Percentiles rank a stretch among this genome's conserved stretches.
Evolutionary conservation across 78 protist genomes (phyloP).

Genomic region (Dictyostelium firmibasis): DNA sequence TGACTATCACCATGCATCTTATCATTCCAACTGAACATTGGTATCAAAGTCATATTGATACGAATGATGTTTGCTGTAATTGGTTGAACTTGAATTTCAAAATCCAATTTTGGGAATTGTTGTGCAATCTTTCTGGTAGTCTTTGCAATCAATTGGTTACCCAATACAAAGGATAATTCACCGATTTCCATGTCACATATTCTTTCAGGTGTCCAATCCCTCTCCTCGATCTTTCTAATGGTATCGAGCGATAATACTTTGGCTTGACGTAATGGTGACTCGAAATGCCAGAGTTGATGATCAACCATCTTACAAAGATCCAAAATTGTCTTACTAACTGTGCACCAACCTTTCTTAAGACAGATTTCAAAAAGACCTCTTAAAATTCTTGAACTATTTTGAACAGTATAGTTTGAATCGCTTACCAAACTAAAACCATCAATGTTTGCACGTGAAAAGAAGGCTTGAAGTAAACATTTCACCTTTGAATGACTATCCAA

Average conservation of each 20-base stretch:
- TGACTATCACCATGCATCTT: constrained; percentile 84
- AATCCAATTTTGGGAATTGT: constrained; percentile 89
- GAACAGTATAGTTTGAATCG: constrained; percentile 92
- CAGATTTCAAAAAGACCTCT: constrained; percentile 98
- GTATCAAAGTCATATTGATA: constrained; percentile 76
- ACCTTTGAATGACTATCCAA: constrained; percentile 72
- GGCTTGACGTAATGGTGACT: constrained; percentile 90
- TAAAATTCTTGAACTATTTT: constrained; percentile 86
- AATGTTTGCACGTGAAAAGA: constrained; percentile 79
- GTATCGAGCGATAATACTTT: constrained; percentile 21
- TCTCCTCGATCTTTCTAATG: constrained; percentile 76
- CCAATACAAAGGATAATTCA: constrained; percentile 89
- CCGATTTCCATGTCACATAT: constrained; percentile 87
- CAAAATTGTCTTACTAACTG: constrained; percentile 81
- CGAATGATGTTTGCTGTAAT: constrained; percentile 95
- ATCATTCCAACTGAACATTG: constrained; percentile 84
- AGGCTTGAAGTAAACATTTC: constrained; percentile 92
- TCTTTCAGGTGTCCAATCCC: constrained; percentile 64
- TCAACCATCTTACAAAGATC: constrained; percentile 91
- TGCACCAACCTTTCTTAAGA: constrained; percentile 79
- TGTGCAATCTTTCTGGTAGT: constrained; percentile 51
- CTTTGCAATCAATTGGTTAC: constrained; percentile 53
- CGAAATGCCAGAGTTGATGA: constrained; percentile 88
- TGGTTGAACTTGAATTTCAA: constrained; percentile 92
- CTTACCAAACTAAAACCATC: constrained; percentile 88